These are phyloP conservation scores for Leishmania arabica DNA, from an alignment of 208 protist genomes.

Conservation along the genomic window DNA sequence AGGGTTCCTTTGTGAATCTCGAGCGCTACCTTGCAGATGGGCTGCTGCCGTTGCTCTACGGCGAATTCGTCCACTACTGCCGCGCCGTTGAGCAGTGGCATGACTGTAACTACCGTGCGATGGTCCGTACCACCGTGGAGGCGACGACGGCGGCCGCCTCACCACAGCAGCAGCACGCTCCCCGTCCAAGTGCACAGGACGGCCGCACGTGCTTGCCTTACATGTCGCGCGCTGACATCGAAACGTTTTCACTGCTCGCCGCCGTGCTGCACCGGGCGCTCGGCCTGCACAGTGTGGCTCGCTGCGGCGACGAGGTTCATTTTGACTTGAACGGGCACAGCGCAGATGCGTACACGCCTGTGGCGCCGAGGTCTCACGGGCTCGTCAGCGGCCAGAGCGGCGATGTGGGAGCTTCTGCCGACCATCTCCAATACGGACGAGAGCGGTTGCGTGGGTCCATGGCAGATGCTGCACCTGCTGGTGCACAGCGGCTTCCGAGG, in stretches of 20 bases:
- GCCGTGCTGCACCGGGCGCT: conserved; percentile 6
- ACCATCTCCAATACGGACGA: not conserved
- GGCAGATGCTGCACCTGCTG: not conserved
- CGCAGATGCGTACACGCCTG: not conserved
- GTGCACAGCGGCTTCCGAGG: not conserved
- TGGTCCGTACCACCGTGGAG: not conserved
- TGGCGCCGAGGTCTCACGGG: not conserved
- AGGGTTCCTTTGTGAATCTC: not conserved
- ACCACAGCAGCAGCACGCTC: not conserved
- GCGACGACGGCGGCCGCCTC: not conserved
- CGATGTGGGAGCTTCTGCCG: not conserved
- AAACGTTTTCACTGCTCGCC: not conserved
- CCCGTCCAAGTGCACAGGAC: not conserved
- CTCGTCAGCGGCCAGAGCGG: not conserved
- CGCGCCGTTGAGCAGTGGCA: conserved; percentile 1
- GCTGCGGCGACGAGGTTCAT: not conserved
- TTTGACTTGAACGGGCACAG: not conserved
- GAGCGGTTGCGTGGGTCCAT: not conserved
- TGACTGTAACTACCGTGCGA: not conserved
- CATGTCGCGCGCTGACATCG: not conserved
- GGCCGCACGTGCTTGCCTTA: not conserved
- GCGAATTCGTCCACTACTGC: conserved; percentile 8
- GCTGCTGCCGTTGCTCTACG: conserved; percentile 6
- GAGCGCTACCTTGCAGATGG: conserved; percentile 5
- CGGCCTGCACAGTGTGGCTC: not conserved